Base-by-base conservation (phyloP, 371 early-diverging fungal species). In the Mucor mucedo region DNA sequence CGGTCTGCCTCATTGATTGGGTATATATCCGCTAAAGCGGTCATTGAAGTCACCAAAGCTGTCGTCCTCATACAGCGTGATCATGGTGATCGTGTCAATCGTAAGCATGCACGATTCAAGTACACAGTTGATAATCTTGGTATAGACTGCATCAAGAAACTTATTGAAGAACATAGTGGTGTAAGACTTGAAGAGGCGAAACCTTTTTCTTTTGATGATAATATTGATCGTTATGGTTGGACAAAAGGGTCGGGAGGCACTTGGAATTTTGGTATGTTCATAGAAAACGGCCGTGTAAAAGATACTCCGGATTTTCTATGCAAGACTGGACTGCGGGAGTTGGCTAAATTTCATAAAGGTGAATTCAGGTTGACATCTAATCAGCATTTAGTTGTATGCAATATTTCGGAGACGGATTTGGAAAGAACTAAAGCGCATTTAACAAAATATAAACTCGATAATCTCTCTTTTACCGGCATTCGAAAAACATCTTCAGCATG, bases 41-140 rank as follows among this genome's bases (percentile, higher is more conserved):
- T 90, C 13, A 70, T 93, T 47, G 78, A 75, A 27, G 88, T 93
- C 16, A 89, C 90, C 44, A 91, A 93, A 66, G 87, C 89, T 75
- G 92, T 95, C 42, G 87, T 95, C 83, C 72, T 87, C 1, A 91
- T 92, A 32, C 96, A 96, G 75, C 87, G 94, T 50, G 95, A 96
- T 75, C 87, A 87, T 73, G 96, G 96, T 63, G 93, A 94, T 84
- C 89, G 96, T 58, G 84, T 88, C 73, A 94, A 96, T 87, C 90
- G 95, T 69, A 94, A 93, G 82, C 95, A 94, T 75, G 95, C 95
- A 9, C 90, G 95, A 59, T 81, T 96, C 65, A 96, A 96, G 89
- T 95, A 96, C 83, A 96, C 96, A 41, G 92, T 96, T 62, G 94
- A 96, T 59, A 94, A 93, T 74, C 88, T 90, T 61, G 92, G 95